Evolutionary conservation across 106 monocot species (phyloP).

Genomic region (Alisma plantagoaquatica): DNA sequence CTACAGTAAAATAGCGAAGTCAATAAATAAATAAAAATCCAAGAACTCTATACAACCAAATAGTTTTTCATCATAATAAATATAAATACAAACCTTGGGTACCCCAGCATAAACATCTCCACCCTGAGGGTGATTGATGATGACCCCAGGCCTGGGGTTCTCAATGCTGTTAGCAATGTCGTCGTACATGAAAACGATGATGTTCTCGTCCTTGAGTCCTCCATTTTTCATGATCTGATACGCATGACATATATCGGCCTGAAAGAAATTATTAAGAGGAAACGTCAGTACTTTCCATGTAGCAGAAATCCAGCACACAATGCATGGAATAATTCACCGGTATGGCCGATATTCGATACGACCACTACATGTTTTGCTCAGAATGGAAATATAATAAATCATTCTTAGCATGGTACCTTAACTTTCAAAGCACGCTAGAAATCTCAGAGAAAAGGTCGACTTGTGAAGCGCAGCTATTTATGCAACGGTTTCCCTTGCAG

Average conservation of each 20-base stretch:
- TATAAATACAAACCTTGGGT: conserved; percentile 65
- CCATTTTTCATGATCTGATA: conserved; percentile 91
- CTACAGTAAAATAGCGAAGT: conserved; percentile 23
- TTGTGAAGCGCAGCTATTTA: no score
- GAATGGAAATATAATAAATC: no score
- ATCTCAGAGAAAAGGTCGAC: no score
- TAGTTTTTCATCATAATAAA: neutral
- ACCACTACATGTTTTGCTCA: no score
- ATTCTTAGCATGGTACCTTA: no score
- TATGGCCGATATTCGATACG: no score
- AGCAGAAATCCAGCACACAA: no score
- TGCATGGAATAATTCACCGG: no score
- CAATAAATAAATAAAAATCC: conserved; percentile 1
- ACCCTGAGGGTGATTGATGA: conserved; percentile 85
- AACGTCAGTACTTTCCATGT: no score
- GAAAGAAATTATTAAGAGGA: no score
- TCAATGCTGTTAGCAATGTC: conserved; percentile 73
- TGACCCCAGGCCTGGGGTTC: conserved; percentile 78
- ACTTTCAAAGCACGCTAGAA: no score
- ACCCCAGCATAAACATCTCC: conserved; percentile 87
- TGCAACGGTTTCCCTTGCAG: no score
- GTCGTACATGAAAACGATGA: conserved; percentile 98
- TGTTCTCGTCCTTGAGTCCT: conserved; percentile 95
- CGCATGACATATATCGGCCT: conserved; percentile 97
- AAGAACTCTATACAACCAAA: neutral